phyloP scores from a whole-genome alignment of 768 basidiomycete species.

The Auricularia heimuer region DNA sequence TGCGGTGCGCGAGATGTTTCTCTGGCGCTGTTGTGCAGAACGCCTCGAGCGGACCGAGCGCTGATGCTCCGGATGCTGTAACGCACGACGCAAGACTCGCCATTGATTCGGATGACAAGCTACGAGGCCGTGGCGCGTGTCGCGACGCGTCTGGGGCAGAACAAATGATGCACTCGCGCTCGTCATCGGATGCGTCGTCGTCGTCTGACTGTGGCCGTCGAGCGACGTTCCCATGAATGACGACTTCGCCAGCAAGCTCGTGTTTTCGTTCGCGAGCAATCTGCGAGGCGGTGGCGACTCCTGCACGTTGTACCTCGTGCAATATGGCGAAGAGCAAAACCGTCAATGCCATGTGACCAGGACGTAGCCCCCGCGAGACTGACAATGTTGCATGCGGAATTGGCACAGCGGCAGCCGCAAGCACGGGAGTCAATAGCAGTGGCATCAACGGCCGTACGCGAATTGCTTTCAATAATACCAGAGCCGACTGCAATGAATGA shows the following conservation, averaged over 20 bases:
- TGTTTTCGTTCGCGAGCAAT: constrained; percentile 5
- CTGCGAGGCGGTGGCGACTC: constrained; percentile 5
- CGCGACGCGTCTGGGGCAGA: constrained; percentile 12
- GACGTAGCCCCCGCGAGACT: background rate
- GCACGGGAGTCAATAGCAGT: constrained; percentile 15
- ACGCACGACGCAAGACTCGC: constrained; percentile 3
- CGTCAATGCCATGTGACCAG: constrained; percentile 1
- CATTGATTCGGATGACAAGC: constrained; percentile 7
- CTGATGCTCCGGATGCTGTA: background rate
- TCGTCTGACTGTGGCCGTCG: constrained; percentile 2
- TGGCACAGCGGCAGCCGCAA: constrained; percentile 14
- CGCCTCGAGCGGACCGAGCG: constrained; percentile 15
- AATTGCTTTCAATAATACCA: constrained; percentile 8
- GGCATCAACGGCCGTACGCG: constrained; percentile 15
- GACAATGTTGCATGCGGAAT: background rate
- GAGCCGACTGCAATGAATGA: constrained; percentile 8
- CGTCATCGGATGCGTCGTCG: constrained; percentile 6
- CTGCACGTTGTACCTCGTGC: constrained; percentile 11
- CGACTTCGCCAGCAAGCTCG: constrained; percentile 5
- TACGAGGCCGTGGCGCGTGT: constrained; percentile 8
- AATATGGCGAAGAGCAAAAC: constrained; percentile 7
- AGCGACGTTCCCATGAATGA: background rate
- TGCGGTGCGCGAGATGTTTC: constrained; percentile 16
- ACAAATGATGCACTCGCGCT: constrained; percentile 16
- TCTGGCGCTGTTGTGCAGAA: constrained; percentile 16